Evolutionary conservation across 2,329 filamentous ascomycete genomes (phyloP).

Genomic region (Ascochyta fabae): DNA sequence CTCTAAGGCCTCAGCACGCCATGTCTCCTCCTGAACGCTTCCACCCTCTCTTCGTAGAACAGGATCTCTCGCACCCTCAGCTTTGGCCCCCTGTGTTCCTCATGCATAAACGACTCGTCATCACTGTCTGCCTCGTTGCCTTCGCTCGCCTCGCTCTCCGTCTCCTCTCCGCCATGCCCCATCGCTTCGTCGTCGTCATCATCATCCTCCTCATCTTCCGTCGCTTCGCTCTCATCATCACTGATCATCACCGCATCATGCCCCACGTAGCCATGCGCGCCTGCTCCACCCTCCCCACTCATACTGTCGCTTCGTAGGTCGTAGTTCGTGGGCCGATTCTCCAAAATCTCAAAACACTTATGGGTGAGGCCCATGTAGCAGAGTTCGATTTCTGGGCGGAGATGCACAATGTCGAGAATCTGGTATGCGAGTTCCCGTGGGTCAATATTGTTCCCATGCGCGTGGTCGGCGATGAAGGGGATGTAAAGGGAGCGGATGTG

Average conservation of each 20-base stretch:
- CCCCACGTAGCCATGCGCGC: conserved; percentile 26
- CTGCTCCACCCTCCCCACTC: conserved; percentile 32
- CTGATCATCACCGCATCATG: conserved; percentile 45
- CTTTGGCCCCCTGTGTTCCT: conserved; percentile 52
- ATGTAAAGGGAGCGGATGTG: conserved; percentile 75
- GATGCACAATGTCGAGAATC: conserved; percentile 77
- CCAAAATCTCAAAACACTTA: conserved; percentile 84
- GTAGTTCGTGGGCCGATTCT: conserved; percentile 61
- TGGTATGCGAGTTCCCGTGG: conserved; percentile 76
- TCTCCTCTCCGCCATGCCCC: conserved; percentile 50
- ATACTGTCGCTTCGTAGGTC: conserved; percentile 43
- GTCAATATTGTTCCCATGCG: conserved; percentile 62
- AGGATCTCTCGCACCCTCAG: conserved; percentile 77
- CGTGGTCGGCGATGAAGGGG: conserved; percentile 69
- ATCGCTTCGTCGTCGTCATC: conserved; percentile 59
- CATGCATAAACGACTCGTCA: conserved; percentile 60
- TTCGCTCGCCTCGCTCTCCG: conserved; percentile 43
- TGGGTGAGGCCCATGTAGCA: conserved; percentile 78
- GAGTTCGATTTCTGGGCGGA: conserved; percentile 76
- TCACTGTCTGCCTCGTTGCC: conserved; percentile 52
- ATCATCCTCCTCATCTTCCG: conserved; percentile 57
- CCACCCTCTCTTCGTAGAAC: conserved; percentile 80
- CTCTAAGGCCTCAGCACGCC: conserved; percentile 41
- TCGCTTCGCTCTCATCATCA: conserved; percentile 48
- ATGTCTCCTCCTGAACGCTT: conserved; percentile 79